phyloP scores from a whole-genome alignment of 495 filamentous ascomycete species.

The Mytilinidion resinicola region DNA sequence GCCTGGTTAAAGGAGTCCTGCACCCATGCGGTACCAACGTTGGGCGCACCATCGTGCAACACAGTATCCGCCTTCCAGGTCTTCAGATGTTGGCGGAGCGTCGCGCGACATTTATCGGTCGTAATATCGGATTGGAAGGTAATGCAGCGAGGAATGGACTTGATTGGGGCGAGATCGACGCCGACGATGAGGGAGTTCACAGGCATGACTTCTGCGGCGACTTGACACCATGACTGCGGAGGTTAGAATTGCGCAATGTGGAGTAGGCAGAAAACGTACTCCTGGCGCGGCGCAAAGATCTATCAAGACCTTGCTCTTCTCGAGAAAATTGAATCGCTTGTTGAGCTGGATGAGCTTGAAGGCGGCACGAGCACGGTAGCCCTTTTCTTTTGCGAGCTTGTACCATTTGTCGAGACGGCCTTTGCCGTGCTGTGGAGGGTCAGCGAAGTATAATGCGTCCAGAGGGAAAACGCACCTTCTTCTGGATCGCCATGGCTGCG shows the following conservation, averaged over 20 bases:
- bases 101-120: conserved; percentile 92
- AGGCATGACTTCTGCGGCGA: conserved; percentile 93
- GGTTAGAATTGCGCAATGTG: conserved; percentile 24
- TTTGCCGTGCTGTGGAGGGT: conserved; percentile 68
- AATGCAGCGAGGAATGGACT: conserved; percentile 85
- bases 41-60: conserved; percentile 96
- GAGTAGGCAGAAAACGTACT: conserved; percentile 46
- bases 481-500: conserved; percentile 81
- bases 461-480: conserved; percentile 56
- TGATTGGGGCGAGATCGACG: conserved; percentile 93
- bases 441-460: background rate
- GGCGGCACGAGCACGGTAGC: conserved; percentile 89
- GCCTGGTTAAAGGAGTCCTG: conserved; percentile 98
- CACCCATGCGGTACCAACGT: conserved; percentile 96
- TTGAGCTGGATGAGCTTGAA: conserved; percentile 99
- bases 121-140: conserved; percentile 98
- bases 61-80: conserved; percentile 96
- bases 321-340: conserved; percentile 96
- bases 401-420: conserved; percentile 96
- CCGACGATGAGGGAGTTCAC: conserved; percentile 83
- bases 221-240: conserved; percentile 85
- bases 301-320: conserved; percentile 89
- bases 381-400: conserved; percentile 95
- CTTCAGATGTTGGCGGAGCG: conserved; percentile 83
- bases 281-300: conserved; percentile 97